Evolutionary conservation across 208 protist species (phyloP), one percentile per base, ranked within the genome.

Genomic region (Porcisia hertigi): DNA sequence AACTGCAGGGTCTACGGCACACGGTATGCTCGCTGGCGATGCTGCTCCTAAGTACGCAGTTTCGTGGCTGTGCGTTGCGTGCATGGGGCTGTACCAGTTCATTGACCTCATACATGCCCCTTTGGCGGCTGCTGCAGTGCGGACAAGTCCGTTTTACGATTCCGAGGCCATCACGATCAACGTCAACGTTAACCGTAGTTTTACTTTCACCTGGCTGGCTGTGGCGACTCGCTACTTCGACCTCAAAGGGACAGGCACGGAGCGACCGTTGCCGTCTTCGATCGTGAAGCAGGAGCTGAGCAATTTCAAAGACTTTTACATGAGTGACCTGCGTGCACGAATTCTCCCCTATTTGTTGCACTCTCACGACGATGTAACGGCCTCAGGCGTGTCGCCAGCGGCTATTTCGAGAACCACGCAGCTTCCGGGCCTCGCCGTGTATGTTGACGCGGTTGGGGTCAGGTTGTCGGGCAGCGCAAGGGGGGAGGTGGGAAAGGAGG

Each of bases 241-340:
- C 76, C 36, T 65, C 14, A 64, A 73, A 16, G 88, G 82, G 11
- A 88, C 77, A 14, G 63, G 85, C 43, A 55, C 74, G 30, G 77
- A 76, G 16, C 65, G 74, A 23, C 92, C 92, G 39, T 60, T 66
- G 1, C 55, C 79, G 25, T 77, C 85, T 16, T 77, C 80, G 34
- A 76, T 90, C 3, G 84, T 97, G 14, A 91, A 89, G 70, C 88
- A 95, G 76, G 89, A 97, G 71, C 73, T 94, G 63, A 79, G 77
- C 79, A 97, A 92, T 81, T 97, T 97, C 81, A 97, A 94, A 73
- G 93, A 97, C 34, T 92, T 95, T 69, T 97, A 92, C 87, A 91
- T 93, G 89, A 88, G 88, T 74, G 93, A 97, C 64, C 69, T 95
- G 62, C 86, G 93, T 3, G 88, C 87, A 11, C 87, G 90, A 36